Base-by-base conservation (phyloP, 2,329 filamentous ascomycete genomes). In the Cladophialophora immunda region DNA sequence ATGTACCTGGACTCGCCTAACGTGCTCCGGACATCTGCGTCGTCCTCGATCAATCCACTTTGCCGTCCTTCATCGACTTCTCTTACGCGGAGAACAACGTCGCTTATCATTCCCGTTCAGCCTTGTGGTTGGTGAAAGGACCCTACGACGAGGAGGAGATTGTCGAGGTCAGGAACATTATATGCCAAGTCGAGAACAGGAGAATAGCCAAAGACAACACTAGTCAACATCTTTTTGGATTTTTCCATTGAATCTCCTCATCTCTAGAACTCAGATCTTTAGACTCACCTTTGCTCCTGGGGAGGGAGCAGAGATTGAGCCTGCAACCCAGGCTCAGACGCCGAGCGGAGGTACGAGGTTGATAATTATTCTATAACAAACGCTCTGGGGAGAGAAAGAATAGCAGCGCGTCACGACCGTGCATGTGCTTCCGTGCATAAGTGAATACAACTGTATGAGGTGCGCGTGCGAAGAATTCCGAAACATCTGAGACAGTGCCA, bases 61-160 rank as follows among this genome's bases (percentile, higher is more conserved):
- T 41, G 32, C 32, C 36, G 17, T 41, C 13, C 13, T 41, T 17
- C 17, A 5, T 38, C 25, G 45, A 50, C 11, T 27, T 50, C 45
- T 13, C 45, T 50, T 4, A 5, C 17, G 22, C 45, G 45, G 45
- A 50, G 45, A 50, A 50, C 45, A 25, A 50, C 45, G 45, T 50
- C 45, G 45, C 45, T 50, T 50, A 50, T 50, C 45, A 27, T 27
- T 50, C 22, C 45, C 25, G 8, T 50, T 50, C 45, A 50, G 22
- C 45, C 45, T 50, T 50, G 45, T 25, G 19, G 45, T 50, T 50
- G 45, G 45, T 15, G 8, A 25, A 27, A 11, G 27, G 45, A 25
- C 45, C 13, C 38, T 15, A 17, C 19, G 22, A 5, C 19, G 22
- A 9, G 4, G 9, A 50, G 45, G 45, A 13, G 45, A 50, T 25